Conservation (phyloP, 352 stramenopile species). For the Pythium rhizo-oryzae region DNA sequence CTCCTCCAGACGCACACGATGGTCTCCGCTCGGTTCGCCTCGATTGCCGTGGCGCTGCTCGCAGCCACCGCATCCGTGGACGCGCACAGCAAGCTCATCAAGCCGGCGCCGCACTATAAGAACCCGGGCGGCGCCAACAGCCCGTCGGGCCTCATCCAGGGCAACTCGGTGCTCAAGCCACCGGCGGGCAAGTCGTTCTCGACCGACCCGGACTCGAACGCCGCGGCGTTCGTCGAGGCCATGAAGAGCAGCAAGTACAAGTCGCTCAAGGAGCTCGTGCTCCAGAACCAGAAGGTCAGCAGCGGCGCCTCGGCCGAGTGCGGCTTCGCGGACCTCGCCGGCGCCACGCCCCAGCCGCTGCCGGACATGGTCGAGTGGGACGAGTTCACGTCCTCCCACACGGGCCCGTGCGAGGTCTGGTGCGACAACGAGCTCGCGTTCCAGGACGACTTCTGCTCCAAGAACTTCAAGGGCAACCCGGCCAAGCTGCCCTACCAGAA, state of each 20-base stretch:
- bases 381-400: constrained; percentile 28
- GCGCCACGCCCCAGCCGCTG: constrained; percentile 6
- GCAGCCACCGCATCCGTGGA: neutral
- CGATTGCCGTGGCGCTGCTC: constrained; percentile 3
- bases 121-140: constrained; percentile 17
- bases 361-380: constrained; percentile 23
- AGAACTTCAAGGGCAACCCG: constrained; percentile 8
- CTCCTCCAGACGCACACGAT: neutral
- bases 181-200: constrained; percentile 14
- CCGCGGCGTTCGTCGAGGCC: constrained; percentile 9
- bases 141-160: constrained; percentile 16
- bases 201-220: constrained; percentile 11
- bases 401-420: constrained; percentile 28
- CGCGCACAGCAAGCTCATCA: constrained; percentile 11
- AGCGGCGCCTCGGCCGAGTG: constrained; percentile 1
- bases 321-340: neutral
- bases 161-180: constrained; percentile 11
- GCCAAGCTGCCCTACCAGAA: constrained; percentile 22
- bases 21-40: neutral
- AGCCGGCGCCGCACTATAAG: constrained; percentile 14
- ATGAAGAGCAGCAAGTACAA: constrained; percentile 23
- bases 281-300: neutral
- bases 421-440: constrained; percentile 18
- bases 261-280: constrained; percentile 24
- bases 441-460: constrained; percentile 18